A percentile compares a stretch with the other conserved stretches of the same genome.
Conservation (phyloP, 495 filamentous ascomycete species). For the Podospora appendiculata region DNA sequence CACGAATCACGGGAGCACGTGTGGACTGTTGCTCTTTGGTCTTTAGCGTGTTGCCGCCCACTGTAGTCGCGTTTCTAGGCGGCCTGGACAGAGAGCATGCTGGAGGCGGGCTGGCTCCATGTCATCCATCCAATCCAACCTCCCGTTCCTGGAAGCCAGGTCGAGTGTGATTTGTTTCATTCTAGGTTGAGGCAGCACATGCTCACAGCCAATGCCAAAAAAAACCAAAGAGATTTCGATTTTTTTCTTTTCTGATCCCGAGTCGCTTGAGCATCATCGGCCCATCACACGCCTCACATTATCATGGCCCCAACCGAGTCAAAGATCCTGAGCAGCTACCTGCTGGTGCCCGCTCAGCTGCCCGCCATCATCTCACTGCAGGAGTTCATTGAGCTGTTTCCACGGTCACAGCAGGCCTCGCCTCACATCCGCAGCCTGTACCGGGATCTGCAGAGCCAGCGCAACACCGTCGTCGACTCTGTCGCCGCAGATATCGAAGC, state of each 20-base stretch:
- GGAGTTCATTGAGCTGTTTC: conserved; percentile 72
- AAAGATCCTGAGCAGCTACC: conserved; percentile 66
- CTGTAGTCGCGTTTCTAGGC: neutral
- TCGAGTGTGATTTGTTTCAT: no score
- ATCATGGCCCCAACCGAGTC: conserved; percentile 65
- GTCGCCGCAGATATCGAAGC: conserved; percentile 60
- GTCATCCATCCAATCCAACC: no score
- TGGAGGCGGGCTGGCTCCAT: no score
- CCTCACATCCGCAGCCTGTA: conserved; percentile 71
- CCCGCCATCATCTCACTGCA: conserved; percentile 63
- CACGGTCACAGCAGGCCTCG: conserved; percentile 56
- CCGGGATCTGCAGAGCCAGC: conserved; percentile 64
- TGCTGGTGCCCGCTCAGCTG: conserved; percentile 66
- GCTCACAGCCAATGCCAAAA: no score
- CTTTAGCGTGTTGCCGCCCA: conserved; percentile 4
- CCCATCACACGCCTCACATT: neutral
- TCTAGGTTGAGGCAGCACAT: no score
- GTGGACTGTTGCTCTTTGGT: neutral
- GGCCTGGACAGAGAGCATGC: no score
- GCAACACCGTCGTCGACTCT: conserved; percentile 58
- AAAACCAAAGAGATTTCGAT: no score
- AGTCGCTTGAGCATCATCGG: neutral
- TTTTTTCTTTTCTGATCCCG: neutral
- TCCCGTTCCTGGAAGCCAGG: no score
- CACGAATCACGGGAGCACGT: conserved; percentile 22